Evolutionary conservation across 2,329 filamentous ascomycete species (phyloP).

Genomic region (Diplodia mutila): DNA sequence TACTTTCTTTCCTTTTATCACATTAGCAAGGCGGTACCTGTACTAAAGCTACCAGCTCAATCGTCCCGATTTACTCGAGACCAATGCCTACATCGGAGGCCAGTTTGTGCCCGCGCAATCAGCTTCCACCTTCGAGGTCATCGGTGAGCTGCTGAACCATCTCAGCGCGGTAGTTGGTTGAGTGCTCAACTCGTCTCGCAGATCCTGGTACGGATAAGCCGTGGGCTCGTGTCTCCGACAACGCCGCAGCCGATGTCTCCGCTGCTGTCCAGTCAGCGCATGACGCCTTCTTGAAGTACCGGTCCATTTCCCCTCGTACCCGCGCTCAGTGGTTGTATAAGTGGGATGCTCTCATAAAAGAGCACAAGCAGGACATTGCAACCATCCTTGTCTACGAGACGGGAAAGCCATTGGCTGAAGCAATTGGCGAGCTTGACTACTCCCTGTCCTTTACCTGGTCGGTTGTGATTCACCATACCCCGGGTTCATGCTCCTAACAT

Average conservation of each 20-base stretch:
- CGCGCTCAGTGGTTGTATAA: constrained; percentile 66
- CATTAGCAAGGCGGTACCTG: background rate
- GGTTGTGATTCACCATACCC: background rate
- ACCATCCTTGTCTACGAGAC: constrained; percentile 65
- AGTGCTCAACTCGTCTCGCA: constrained; percentile 32
- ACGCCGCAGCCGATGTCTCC: constrained; percentile 64
- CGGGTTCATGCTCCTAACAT: background rate
- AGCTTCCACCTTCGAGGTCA: constrained; percentile 60
- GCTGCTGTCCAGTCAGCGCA: constrained; percentile 62
- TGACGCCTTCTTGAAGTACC: constrained; percentile 62
- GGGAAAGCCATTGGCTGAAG: constrained; percentile 57
- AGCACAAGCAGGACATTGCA: constrained; percentile 65
- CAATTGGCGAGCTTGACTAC: constrained; percentile 59
- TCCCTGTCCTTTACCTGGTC: constrained; percentile 57
- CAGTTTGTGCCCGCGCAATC: constrained; percentile 61
- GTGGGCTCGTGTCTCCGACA: constrained; percentile 53
- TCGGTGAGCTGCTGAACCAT: constrained; percentile 44
- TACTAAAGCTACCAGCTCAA: constrained; percentile 49
- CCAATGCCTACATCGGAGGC: constrained; percentile 58
- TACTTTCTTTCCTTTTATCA: too few relatives aligned
- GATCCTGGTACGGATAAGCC: constrained; percentile 56
- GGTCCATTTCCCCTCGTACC: constrained; percentile 62
- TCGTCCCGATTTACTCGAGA: constrained; percentile 58
- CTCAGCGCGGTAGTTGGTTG: background rate
- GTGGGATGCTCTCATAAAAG: constrained; percentile 67